phyloP scores from a whole-genome alignment of 148 eudicot species.

The Talinum fruticosum region DNA sequence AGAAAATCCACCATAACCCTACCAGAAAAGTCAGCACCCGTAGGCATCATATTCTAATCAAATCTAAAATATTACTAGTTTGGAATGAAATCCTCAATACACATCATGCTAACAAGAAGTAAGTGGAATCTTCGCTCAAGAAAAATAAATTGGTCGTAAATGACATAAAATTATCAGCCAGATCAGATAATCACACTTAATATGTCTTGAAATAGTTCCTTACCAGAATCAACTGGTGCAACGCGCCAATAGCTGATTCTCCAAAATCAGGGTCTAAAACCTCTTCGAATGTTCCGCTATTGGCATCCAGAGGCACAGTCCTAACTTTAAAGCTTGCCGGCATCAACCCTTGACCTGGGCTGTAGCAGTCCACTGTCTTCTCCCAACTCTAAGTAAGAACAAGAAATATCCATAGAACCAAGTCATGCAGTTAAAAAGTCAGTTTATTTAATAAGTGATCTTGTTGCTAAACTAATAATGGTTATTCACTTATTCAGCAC shows the following conservation, averaged over 20 bases:
- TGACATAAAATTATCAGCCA: not conserved
- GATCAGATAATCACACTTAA: not conserved
- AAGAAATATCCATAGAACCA: conserved; percentile 9
- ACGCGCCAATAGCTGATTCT: conserved; percentile 63
- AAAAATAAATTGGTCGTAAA: no score
- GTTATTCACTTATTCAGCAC: not conserved
- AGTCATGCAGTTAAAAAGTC: not conserved
- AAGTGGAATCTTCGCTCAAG: not conserved
- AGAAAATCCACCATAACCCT: conserved; percentile 97
- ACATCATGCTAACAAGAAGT: not conserved
- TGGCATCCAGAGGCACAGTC: conserved; percentile 39
- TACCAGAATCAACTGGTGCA: conserved; percentile 98
- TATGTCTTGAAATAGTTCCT: conserved; percentile 3
- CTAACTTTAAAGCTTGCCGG: conserved; percentile 53
- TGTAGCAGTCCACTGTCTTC: conserved; percentile 82
- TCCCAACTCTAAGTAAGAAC: conserved; percentile 72
- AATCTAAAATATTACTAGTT: conserved; percentile 1
- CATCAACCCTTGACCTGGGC: conserved; percentile 55
- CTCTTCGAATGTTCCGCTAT: conserved; percentile 37
- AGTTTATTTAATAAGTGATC: not conserved
- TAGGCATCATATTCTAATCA: conserved; percentile 3
- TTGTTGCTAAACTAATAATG: not conserved
- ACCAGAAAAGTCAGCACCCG: conserved; percentile 18
- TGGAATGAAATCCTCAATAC: not conserved
- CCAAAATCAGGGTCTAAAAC: conserved; percentile 51